Evolutionary conservation across 306 rosid genomes (phyloP), one percentile per base, ranked within the genome.

Genomic region (Cicer pinnatifidum): DNA sequence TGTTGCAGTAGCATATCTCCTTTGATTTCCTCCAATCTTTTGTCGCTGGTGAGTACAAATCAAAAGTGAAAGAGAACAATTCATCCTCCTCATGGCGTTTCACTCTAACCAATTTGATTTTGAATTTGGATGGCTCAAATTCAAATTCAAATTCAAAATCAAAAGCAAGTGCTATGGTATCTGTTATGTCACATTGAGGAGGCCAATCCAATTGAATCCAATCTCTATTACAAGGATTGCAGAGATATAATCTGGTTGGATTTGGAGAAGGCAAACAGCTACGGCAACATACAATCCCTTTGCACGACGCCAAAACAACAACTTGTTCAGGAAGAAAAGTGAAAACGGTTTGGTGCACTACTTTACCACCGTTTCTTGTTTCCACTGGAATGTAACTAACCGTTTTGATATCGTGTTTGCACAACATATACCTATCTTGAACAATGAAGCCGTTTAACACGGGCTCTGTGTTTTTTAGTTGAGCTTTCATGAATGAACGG

Each of bases 211-310:
- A 44, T 4, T 52, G 80, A 56, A 84, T 71, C 81, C 82, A 84
- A 0, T 85, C 79, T 82, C 15, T 85, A 39, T 57, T 78, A 9
- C 61, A 73, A 69, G 96, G 96, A 73, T 89, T 89, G 69, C 92
- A 89, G 37, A 89, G 62, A 71, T 89, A 89, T 6, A 89, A 28
- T 28, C 35, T 28, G 28, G 50, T 48, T 1, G 89, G 86, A 2
- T 77, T 45, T 7, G 7, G 58, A 44, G 73, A 73, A 28, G 86
- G 83, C 23, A 82, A 67, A 76, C 82, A 76, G 64, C 88, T 85
- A 7, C 95, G 83, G 54, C 90, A 85, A 23, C 96, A 87, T 2
- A 89, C 78, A 1, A 89, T 72, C 0, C 90, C 96, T 1, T 84
- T 78, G 54, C 86, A 84, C 0, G 96, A 87, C 6, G 86, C 69